Percentiles rank a stretch among this genome's conserved stretches.
Evolutionary conservation across 2,329 filamentous ascomycete species (phyloP).

Genomic region (Colletotrichum melonis): DNA sequence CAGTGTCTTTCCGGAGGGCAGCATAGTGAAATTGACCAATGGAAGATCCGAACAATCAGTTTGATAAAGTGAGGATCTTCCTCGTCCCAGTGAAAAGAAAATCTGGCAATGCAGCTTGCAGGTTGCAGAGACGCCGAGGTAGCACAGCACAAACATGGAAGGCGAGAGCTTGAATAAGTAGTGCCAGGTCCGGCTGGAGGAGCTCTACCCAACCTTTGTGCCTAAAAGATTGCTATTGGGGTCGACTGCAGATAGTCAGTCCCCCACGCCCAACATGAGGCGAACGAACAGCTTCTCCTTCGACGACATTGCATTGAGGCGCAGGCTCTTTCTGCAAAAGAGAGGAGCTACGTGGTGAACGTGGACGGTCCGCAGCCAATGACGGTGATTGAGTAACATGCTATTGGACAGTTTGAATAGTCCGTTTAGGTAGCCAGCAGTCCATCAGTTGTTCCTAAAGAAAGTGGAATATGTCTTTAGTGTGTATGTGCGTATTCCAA

Average conservation of each 20-base stretch:
- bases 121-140: background rate
- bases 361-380: slow-evolving; percentile 32
- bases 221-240: background rate
- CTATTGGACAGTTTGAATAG: slow-evolving; percentile 1
- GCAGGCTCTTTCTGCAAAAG: slow-evolving; percentile 15
- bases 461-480: background rate
- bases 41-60: background rate
- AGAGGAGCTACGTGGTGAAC: slow-evolving; percentile 15
- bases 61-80: background rate
- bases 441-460: background rate
- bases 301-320: slow-evolving; percentile 15
- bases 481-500: background rate
- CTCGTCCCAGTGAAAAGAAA: background rate
- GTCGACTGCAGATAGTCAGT: background rate
- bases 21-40: background rate
- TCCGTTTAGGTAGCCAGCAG: background rate
- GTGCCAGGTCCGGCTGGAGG: background rate
- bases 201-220: background rate
- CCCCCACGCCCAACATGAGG: slow-evolving; percentile 22
- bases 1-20: background rate
- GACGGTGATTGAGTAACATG: background rate
- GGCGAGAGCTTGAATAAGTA: slow-evolving; percentile 18
- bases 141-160: background rate
- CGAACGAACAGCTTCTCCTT: slow-evolving; percentile 8
- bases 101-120: background rate